These are phyloP conservation scores for Boletellus emodensis DNA, from an alignment of 768 basidiomycete genomes.

Conservation along the genomic window DNA sequence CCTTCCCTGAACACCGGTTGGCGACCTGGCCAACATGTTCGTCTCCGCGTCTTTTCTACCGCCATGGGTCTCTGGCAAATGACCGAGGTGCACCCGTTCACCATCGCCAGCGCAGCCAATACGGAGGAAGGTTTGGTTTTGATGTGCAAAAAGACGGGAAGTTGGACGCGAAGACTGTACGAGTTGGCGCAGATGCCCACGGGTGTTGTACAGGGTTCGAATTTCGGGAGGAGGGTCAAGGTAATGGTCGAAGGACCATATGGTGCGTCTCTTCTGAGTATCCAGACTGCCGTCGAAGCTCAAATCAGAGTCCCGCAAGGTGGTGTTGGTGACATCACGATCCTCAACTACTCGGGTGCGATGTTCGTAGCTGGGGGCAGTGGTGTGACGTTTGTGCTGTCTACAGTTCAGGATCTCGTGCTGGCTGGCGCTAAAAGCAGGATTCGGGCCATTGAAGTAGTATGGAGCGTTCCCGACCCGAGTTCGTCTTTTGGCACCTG, in stretches of 20 bases:
- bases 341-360: slow-evolving; percentile 61
- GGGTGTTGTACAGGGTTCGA: not conserved
- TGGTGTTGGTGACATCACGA: slow-evolving; percentile 56
- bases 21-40: slow-evolving; percentile 81
- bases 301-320: slow-evolving; percentile 31
- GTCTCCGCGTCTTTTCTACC: slow-evolving; percentile 56
- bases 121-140: slow-evolving; percentile 62
- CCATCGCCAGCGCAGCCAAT: slow-evolving; percentile 64
- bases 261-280: slow-evolving; percentile 26
- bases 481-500: slow-evolving; percentile 30
- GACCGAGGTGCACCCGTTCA: slow-evolving; percentile 75
- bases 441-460: slow-evolving; percentile 56
- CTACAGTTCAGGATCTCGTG: slow-evolving; percentile 62
- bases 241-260: slow-evolving; percentile 55
- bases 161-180: slow-evolving; percentile 59
- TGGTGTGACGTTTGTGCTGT: slow-evolving; percentile 69
- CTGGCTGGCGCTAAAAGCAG: slow-evolving; percentile 43
- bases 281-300: not conserved
- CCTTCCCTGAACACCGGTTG: slow-evolving; percentile 64
- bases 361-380: slow-evolving; percentile 74
- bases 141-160: slow-evolving; percentile 61
- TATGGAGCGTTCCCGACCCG: slow-evolving; percentile 62
- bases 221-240: slow-evolving; percentile 25
- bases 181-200: slow-evolving; percentile 37
- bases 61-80: slow-evolving; percentile 54